Evolutionary conservation across 2,329 filamentous ascomycete species (phyloP).

Genomic region (Penicillium sp.): DNA sequence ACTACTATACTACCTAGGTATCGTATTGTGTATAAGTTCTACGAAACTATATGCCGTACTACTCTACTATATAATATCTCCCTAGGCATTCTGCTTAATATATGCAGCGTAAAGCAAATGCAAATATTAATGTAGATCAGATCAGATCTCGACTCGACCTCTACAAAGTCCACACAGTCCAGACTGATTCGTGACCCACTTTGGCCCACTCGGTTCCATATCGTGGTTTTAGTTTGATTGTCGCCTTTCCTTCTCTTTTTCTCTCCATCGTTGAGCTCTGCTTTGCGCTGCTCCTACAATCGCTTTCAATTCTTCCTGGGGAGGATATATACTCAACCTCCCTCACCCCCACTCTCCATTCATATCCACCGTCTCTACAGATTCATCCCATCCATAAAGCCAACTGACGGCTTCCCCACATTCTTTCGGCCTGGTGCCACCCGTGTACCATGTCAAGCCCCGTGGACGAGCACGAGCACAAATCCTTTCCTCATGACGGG

Average conservation of each 20-base stretch:
- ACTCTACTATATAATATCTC: no score
- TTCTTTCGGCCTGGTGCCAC: conserved; percentile 26
- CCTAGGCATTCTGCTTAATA: no score
- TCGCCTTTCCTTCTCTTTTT: not conserved
- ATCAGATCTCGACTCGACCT: not conserved
- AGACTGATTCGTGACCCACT: conserved; percentile 5
- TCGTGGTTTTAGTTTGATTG: not conserved
- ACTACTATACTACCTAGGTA: not conserved
- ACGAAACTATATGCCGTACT: no score
- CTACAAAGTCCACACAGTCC: not conserved
- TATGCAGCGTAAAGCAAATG: no score
- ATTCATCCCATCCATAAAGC: conserved; percentile 7
- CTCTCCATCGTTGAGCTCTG: not conserved
- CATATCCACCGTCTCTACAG: conserved; percentile 1
- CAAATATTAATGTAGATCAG: no score
- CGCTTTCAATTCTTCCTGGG: not conserved
- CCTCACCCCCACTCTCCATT: not conserved
- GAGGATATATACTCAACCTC: not conserved
- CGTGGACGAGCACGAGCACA: conserved; percentile 30
- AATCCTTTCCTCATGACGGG: conserved; percentile 23
- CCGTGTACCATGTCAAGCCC: conserved; percentile 39
- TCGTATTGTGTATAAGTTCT: no score
- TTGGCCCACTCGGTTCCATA: conserved; percentile 14
- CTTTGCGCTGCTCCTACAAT: not conserved
- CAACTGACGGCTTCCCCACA: conserved; percentile 3